Conservation (phyloP, 257 asterid genomes). For the Solanum okadae region DNA sequence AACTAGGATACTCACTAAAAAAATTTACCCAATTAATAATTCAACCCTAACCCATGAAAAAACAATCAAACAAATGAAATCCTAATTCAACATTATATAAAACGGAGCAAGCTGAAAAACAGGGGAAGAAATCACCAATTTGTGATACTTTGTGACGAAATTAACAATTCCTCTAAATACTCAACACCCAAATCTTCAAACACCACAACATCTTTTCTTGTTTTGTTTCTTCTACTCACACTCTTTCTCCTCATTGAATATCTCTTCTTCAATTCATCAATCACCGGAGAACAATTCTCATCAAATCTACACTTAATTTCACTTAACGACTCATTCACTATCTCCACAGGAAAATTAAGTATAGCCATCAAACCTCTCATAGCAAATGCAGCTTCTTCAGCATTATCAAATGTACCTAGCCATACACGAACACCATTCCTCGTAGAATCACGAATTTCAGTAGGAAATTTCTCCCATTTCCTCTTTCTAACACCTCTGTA, state of each 20-base stretch:
- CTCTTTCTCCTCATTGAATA: conserved; percentile 45
- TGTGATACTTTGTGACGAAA: conserved; percentile 12
- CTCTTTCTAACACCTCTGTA: conserved; percentile 68
- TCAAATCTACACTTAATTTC: conserved; percentile 43
- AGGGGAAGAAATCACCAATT: conserved; percentile 13
- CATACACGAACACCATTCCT: conserved; percentile 71
- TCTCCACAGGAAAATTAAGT: conserved; percentile 67
- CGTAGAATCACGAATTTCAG: conserved; percentile 76
- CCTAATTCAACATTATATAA: not conserved
- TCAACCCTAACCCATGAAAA: not conserved
- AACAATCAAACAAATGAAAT: not conserved
- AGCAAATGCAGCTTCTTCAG: conserved; percentile 40
- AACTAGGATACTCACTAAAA: too few relatives aligned
- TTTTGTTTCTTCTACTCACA: conserved; percentile 2
- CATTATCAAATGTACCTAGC: conserved; percentile 79
- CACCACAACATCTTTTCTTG: conserved; percentile 4
- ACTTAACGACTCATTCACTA: conserved; percentile 44
- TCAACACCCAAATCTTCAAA: conserved; percentile 41
- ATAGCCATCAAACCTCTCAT: conserved; percentile 64
- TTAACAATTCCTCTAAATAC: conserved; percentile 46
- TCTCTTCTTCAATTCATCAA: conserved; percentile 61
- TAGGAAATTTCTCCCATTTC: conserved; percentile 84
- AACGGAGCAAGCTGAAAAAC: not conserved
- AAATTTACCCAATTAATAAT: too few relatives aligned
- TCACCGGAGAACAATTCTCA: conserved; percentile 65